Evolutionary conservation across 2,329 filamentous ascomycete genomes (phyloP).

Genomic region (Grosmannia clavigera): DNA sequence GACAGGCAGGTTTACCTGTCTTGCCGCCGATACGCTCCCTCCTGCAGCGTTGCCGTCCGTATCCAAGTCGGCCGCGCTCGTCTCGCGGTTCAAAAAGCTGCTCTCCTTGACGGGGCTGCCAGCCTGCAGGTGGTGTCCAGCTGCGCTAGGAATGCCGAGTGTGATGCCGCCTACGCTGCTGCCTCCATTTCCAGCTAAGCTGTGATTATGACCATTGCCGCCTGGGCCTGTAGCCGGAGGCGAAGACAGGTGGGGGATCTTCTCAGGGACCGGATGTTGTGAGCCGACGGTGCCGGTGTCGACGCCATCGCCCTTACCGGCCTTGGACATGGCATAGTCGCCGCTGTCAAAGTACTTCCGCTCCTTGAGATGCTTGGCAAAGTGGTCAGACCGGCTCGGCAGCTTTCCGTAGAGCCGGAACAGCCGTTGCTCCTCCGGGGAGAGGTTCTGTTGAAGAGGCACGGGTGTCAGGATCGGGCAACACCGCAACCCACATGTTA

Average conservation of each 20-base stretch:
- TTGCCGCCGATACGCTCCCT: slow-evolving; percentile 12
- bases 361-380: slow-evolving; percentile 98
- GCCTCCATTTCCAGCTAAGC: slow-evolving; percentile 16
- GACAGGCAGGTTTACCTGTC: slow-evolving; percentile 1
- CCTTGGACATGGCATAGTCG: slow-evolving; percentile 93
- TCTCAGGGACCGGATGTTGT: slow-evolving; percentile 88
- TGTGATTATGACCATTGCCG: slow-evolving; percentile 8
- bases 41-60: slow-evolving; percentile 7
- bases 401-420: slow-evolving; percentile 97
- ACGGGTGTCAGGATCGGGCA: not conserved
- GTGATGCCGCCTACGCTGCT: slow-evolving; percentile 22
- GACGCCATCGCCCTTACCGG: slow-evolving; percentile 88
- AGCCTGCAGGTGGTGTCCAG: slow-evolving; percentile 39
- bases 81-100: slow-evolving; percentile 75
- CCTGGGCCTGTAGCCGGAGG: slow-evolving; percentile 34
- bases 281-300: slow-evolving; percentile 89
- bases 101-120: slow-evolving; percentile 84
- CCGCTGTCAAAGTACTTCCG: slow-evolving; percentile 98
- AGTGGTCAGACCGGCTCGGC: slow-evolving; percentile 87
- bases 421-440: slow-evolving; percentile 88
- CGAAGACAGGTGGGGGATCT: slow-evolving; percentile 79
- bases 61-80: slow-evolving; percentile 48
- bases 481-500: too few species aligned
- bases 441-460: slow-evolving; percentile 55
- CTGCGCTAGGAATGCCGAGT: slow-evolving; percentile 28